These are phyloP conservation scores for Corynascus novoguineensis DNA, from an alignment of 495 filamentous ascomycete genomes.

Conservation along the genomic window DNA sequence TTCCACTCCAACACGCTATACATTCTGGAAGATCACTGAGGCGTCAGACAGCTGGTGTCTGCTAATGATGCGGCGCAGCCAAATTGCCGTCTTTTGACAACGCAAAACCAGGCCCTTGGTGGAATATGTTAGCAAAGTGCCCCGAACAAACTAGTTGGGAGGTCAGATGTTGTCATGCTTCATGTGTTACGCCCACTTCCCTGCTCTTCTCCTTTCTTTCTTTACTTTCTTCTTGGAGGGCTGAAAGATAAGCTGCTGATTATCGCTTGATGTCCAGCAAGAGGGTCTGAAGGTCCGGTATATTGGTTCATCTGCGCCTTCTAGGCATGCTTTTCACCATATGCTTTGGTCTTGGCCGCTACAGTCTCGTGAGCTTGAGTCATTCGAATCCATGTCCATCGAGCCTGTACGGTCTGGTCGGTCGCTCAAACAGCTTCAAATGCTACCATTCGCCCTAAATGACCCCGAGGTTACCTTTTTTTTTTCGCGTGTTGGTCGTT, in stretches of 20 bases:
- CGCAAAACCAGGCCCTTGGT: background rate
- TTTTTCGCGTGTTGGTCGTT: constrained; percentile 1
- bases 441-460: background rate
- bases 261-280: background rate
- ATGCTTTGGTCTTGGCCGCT: background rate
- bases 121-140: background rate
- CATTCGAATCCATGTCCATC: background rate
- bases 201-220: no score
- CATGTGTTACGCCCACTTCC: no score
- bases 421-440: background rate
- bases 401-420: background rate
- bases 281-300: background rate
- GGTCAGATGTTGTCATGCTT: background rate
- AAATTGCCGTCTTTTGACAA: background rate
- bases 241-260: background rate
- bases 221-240: no score
- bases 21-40: constrained; percentile 3
- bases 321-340: background rate
- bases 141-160: background rate
- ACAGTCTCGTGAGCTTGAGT: background rate
- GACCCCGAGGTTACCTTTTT: background rate
- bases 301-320: background rate
- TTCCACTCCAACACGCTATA: background rate
- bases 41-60: constrained; percentile 1
- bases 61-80: background rate